These are phyloP conservation scores for Gigaspora rosea DNA, from an alignment of 192 early-diverging fungal genomes.

Conservation along the genomic window DNA sequence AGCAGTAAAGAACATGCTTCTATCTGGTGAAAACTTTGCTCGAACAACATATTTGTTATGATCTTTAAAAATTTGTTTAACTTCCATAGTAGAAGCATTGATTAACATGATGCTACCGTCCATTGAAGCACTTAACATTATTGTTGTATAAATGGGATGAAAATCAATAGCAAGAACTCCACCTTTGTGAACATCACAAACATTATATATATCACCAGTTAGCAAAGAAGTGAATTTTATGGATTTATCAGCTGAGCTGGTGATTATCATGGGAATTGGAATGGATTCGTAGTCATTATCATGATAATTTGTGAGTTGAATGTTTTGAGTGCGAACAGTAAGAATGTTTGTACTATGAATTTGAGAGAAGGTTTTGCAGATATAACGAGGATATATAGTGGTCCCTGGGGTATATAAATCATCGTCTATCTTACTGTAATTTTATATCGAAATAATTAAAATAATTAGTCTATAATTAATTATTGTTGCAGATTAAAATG, in stretches of 20 bases:
- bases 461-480: not conserved
- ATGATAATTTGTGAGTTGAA: no score
- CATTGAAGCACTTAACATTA: constrained; percentile 59
- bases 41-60: no score
- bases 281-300: constrained; percentile 32
- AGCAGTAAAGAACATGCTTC: no score
- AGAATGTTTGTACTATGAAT: no score
- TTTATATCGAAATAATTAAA: not conserved
- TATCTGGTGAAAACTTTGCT: no score
- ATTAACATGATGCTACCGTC: constrained; percentile 49
- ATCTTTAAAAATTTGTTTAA: constrained; percentile 63
- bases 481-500: no score
- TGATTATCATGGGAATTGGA: constrained; percentile 43
- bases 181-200: no score
- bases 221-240: constrained; percentile 59
- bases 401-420: constrained; percentile 34
- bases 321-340: no score
- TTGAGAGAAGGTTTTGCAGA: no score
- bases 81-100: constrained; percentile 42
- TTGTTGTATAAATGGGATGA: constrained; percentile 53
- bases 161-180: constrained; percentile 50
- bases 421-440: constrained; percentile 33
- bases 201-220: no score
- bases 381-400: no score
- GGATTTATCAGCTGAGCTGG: constrained; percentile 64